A percentile compares a stretch with the other conserved stretches of the same genome.
Conservation (phyloP, 2,329 filamentous ascomycete species). For the Escovopsis sp. region DNA sequence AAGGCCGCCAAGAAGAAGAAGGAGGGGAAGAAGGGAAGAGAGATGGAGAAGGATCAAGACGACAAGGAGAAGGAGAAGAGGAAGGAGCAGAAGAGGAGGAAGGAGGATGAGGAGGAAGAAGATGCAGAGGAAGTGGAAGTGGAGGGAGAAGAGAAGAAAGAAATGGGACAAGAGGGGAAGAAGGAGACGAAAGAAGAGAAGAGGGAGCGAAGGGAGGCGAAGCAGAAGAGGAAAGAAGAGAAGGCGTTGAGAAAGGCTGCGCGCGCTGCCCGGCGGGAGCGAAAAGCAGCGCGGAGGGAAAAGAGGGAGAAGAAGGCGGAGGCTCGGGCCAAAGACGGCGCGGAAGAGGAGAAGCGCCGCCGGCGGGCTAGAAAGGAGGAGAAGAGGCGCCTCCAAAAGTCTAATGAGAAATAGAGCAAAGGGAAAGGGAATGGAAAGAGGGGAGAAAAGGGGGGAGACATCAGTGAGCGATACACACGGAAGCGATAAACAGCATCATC, state of each 20-base stretch:
- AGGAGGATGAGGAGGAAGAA: no score
- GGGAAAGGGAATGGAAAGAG: no score
- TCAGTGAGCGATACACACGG: no score
- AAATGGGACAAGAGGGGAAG: not conserved
- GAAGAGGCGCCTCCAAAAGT: constrained; percentile 20
- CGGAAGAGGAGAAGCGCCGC: constrained; percentile 31
- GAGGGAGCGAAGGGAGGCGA: constrained; percentile 15
- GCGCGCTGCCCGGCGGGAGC: constrained; percentile 13
- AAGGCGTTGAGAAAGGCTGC: constrained; percentile 5
- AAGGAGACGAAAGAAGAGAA: constrained; percentile 9
- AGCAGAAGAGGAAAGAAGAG: constrained; percentile 15
- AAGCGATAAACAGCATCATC: not conserved
- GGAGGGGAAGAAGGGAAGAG: constrained; percentile 6
- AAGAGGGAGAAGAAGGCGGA: constrained; percentile 16
- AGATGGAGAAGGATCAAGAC: no score
- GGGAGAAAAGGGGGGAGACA: no score
- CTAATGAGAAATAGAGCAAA: constrained; percentile 10
- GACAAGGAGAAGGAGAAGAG: not conserved
- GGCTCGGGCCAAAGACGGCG: constrained; percentile 5
- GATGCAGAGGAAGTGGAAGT: no score
- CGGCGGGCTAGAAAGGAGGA: constrained; percentile 27
- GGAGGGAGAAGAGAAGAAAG: no score
- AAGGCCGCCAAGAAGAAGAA: constrained; percentile 14
- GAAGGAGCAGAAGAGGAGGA: no score
- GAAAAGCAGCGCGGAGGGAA: constrained; percentile 20